Conservation (phyloP, 768 basidiomycete species). For the Suillus paluster region DNA sequence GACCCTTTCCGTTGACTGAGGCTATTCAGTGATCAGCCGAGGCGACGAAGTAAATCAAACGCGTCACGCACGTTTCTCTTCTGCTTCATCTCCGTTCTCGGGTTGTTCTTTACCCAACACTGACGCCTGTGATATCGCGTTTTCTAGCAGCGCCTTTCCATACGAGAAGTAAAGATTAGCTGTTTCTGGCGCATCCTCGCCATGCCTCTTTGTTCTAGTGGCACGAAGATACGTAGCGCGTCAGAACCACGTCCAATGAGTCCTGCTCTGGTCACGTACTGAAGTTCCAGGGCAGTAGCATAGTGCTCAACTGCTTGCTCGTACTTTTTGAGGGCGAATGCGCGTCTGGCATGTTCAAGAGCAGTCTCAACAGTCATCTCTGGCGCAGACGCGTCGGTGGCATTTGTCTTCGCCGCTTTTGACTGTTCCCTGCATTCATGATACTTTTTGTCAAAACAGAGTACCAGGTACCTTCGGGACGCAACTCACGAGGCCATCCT, state of each 20-base stretch:
- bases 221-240: constrained; percentile 14
- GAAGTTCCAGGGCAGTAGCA: constrained; percentile 79
- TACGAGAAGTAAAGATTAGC: constrained; percentile 92
- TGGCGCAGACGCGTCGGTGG: constrained; percentile 31
- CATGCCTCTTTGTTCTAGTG: constrained; percentile 69
- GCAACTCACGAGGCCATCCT: constrained; percentile 32
- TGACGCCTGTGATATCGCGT: constrained; percentile 82
- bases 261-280: constrained; percentile 58
- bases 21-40: constrained; percentile 19
- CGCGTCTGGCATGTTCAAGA: constrained; percentile 84
- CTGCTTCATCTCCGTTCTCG: constrained; percentile 52
- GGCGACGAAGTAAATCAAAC: constrained; percentile 2
- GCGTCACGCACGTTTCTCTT: constrained; percentile 39
- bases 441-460: neutral
- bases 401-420: neutral
- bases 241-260: constrained; percentile 13
- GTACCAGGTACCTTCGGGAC: neutral
- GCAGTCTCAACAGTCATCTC: constrained; percentile 52
- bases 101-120: constrained; percentile 91
- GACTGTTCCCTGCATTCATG: constrained; percentile 17
- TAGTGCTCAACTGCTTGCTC: constrained; percentile 87
- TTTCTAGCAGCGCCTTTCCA: constrained; percentile 91
- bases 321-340: constrained; percentile 85
- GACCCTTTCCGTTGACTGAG: constrained; percentile 46
- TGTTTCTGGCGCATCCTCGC: constrained; percentile 80